Evolutionary conservation across 495 filamentous ascomycete species (phyloP).

Genomic region (Aspergillus taichungensis): DNA sequence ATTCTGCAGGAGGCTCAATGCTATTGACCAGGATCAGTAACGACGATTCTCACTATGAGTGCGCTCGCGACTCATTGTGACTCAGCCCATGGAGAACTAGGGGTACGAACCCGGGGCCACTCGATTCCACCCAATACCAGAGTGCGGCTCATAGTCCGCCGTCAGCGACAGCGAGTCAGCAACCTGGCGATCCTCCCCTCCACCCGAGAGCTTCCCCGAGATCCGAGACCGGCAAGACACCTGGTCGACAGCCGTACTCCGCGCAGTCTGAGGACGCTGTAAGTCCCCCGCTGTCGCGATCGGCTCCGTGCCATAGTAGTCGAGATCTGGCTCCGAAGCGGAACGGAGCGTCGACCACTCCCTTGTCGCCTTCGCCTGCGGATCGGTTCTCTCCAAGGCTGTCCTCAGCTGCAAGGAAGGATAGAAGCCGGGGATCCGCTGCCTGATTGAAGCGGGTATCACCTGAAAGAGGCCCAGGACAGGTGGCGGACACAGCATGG

Average conservation of each 20-base stretch:
- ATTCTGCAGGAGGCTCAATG: slow-evolving; percentile 31
- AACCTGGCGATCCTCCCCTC: slow-evolving; percentile 6
- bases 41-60: not conserved
- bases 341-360: slow-evolving; percentile 9
- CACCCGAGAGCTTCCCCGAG: slow-evolving; percentile 6
- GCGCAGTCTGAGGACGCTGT: slow-evolving; percentile 8
- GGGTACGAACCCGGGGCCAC: slow-evolving; percentile 29
- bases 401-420: slow-evolving; percentile 4
- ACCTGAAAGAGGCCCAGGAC: slow-evolving; percentile 15
- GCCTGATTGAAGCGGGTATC: slow-evolving; percentile 27
- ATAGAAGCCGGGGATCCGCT: slow-evolving; percentile 21
- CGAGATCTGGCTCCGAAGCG: slow-evolving; percentile 8
- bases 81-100: not conserved
- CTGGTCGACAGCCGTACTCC: slow-evolving; percentile 4
- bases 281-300: not conserved
- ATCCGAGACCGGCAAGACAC: slow-evolving; percentile 1
- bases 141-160: slow-evolving; percentile 26
- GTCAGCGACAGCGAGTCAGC: slow-evolving; percentile 1
- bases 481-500: slow-evolving; percentile 3
- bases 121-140: slow-evolving; percentile 34
- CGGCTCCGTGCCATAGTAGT: not conserved
- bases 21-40: slow-evolving; percentile 12
- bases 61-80: too few relatives aligned
- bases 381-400: slow-evolving; percentile 8
- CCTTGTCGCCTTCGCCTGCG: slow-evolving; percentile 4